These are phyloP conservation scores for Vitis cinerea DNA, from an alignment of 164 flowering plant species.

Conservation along the genomic window DNA sequence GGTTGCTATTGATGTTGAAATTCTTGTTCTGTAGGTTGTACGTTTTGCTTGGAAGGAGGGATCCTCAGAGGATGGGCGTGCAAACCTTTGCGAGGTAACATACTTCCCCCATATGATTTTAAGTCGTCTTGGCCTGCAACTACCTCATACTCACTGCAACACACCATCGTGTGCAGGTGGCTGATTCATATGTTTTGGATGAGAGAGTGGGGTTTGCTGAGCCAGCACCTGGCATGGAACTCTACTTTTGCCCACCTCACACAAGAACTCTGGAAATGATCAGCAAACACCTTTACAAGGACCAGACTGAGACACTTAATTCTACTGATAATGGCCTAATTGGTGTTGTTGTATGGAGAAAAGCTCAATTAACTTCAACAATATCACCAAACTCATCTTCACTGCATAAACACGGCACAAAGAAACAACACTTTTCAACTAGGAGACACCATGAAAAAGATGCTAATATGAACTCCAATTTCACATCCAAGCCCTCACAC, in stretches of 20 bases:
- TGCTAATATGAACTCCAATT: conserved; percentile 20
- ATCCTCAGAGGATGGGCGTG: conserved; percentile 43
- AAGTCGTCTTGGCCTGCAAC: too few species aligned
- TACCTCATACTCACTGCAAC: too few species aligned
- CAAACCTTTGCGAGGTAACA: conserved; percentile 60
- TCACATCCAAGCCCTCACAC: conserved; percentile 15
- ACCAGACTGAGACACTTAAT: conserved; percentile 47
- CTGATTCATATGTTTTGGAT: conserved; percentile 68
- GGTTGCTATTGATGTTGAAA: too few species aligned
- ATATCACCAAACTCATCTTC: conserved; percentile 67
- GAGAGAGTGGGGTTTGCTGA: conserved; percentile 91
- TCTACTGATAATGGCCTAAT: conserved; percentile 70
- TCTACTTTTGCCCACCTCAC: conserved; percentile 80
- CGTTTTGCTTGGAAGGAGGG: conserved; percentile 67
- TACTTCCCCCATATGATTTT: background rate
- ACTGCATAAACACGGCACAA: conserved; percentile 52
- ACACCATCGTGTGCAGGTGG: conserved; percentile 43
- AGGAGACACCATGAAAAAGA: conserved; percentile 55
- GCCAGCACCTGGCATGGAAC: conserved; percentile 73
- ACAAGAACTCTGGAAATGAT: conserved; percentile 54
- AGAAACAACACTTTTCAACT: conserved; percentile 46
- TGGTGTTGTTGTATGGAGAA: conserved; percentile 96
- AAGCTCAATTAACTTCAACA: conserved; percentile 46
- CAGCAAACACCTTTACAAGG: conserved; percentile 52
- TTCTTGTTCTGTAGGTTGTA: conserved; percentile 45